Evolutionary conservation across 2,329 filamentous ascomycete genomes (phyloP).

Genomic region (Nemania sp.): DNA sequence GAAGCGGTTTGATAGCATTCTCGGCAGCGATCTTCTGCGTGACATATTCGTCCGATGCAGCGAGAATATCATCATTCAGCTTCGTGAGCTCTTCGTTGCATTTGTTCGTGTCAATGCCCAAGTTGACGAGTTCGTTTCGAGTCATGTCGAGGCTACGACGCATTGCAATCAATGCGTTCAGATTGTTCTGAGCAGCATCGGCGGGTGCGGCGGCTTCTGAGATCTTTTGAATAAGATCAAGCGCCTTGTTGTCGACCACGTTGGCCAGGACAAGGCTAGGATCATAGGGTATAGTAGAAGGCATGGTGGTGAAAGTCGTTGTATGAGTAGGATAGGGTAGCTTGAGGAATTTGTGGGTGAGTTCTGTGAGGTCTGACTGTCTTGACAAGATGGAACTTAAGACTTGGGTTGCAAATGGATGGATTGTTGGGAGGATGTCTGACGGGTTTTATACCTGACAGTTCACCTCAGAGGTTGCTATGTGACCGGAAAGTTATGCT

Average conservation of each 20-base stretch:
- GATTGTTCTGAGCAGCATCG: constrained; percentile 21
- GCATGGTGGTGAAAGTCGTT: constrained; percentile 10
- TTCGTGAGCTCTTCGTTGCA: constrained; percentile 1
- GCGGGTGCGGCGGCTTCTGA: constrained; percentile 11
- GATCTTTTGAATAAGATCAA: constrained; percentile 17
- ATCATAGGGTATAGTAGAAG: constrained; percentile 23
- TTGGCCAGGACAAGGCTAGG: constrained; percentile 20
- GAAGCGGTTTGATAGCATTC: constrained; percentile 12
- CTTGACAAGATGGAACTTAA: neutral
- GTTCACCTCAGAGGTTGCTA: neutral
- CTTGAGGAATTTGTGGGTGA: neutral
- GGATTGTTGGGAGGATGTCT: neutral
- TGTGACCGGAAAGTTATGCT: neutral
- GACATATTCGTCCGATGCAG: constrained; percentile 14
- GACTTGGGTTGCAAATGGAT: neutral
- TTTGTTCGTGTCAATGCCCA: constrained; percentile 19
- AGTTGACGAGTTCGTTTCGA: constrained; percentile 22
- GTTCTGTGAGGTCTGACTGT: neutral
- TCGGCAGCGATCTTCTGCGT: constrained; percentile 14
- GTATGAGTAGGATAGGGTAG: neutral
- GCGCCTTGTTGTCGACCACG: constrained; percentile 15
- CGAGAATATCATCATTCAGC: constrained; percentile 8
- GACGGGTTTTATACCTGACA: neutral
- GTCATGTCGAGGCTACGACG: constrained; percentile 25
- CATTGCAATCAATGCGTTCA: constrained; percentile 22